Percentiles rank a stretch among this genome's conserved stretches.
phyloP scores from a whole-genome alignment of 306 rosid genomes.

The Albizia julibrissin region DNA sequence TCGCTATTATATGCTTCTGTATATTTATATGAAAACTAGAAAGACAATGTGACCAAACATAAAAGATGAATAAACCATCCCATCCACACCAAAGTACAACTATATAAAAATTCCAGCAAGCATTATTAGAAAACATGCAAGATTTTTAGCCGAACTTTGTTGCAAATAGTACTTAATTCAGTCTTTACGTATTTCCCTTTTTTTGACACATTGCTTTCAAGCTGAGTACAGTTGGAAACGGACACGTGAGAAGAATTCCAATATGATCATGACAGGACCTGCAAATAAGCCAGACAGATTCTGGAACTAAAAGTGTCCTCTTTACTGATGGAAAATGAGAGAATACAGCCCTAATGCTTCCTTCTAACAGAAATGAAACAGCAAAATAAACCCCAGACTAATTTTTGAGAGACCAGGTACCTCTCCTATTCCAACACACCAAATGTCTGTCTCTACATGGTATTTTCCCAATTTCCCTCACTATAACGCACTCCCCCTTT shows the following conservation, averaged over 20 bases:
- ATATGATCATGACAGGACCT: too few species aligned
- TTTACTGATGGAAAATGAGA: too few species aligned
- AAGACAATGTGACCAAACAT: background rate
- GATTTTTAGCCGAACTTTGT: background rate
- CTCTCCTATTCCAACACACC: too few species aligned
- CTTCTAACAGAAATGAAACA: too few species aligned
- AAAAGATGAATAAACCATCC: background rate
- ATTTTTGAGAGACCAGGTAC: too few species aligned
- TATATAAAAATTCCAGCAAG: background rate
- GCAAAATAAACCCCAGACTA: too few species aligned
- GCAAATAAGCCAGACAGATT: too few species aligned
- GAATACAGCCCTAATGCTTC: too few species aligned
- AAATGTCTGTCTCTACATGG: too few species aligned
- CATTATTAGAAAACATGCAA: background rate
- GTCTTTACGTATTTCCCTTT: background rate
- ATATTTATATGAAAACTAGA: background rate
- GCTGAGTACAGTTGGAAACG: background rate
- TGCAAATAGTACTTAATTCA: background rate
- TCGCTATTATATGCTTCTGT: background rate
- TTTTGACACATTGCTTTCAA: background rate
- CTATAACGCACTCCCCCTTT: too few species aligned
- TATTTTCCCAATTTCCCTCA: too few species aligned
- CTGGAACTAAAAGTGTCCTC: too few species aligned
- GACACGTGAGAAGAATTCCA: background rate
- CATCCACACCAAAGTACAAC: background rate